Conservation (phyloP, 73 alveolate species). For the Effrenium voratum region DNA sequence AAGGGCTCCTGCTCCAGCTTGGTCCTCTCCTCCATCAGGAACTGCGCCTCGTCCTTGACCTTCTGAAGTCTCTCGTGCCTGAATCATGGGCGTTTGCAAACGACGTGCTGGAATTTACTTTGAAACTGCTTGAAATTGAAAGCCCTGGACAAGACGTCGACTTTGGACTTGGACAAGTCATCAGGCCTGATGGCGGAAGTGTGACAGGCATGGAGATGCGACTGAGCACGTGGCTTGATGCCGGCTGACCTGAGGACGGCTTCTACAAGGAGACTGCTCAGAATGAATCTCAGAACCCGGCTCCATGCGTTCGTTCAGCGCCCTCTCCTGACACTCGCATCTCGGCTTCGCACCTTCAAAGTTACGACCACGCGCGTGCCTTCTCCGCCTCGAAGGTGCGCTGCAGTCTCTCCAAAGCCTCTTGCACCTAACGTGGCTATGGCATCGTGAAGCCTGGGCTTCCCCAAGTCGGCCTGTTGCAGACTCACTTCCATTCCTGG, state of each 20-base stretch:
- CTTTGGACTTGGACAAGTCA: slow-evolving; percentile 31
- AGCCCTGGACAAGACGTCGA: not conserved
- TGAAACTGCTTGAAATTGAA: not conserved
- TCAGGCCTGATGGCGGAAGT: slow-evolving; percentile 1
- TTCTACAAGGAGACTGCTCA: not conserved
- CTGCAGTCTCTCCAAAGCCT: not conserved
- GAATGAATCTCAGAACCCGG: not conserved
- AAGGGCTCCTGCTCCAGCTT: slow-evolving; percentile 13
- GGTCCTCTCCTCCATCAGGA: slow-evolving; percentile 4
- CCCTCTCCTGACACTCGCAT: not conserved
- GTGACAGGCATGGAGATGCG: not conserved
- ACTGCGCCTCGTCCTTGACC: slow-evolving; percentile 38
- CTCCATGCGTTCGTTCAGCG: slow-evolving; percentile 38
- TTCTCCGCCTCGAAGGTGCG: not conserved
- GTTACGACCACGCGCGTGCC: not conserved
- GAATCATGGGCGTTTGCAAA: no score
- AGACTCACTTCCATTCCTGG: slow-evolving; percentile 16
- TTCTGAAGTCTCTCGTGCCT: slow-evolving; percentile 44
- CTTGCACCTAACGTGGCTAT: not conserved
- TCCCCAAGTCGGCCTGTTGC: not conserved
- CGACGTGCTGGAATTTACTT: not conserved
- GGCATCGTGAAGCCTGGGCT: no score
- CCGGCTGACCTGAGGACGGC: slow-evolving; percentile 18
- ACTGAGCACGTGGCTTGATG: slow-evolving; percentile 16
- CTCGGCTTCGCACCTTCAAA: not conserved